Evolutionary conservation across 1,284 basidiomycete species (phyloP), one percentile per base, ranked within the genome.

Genomic region (Puccinia coronata): DNA sequence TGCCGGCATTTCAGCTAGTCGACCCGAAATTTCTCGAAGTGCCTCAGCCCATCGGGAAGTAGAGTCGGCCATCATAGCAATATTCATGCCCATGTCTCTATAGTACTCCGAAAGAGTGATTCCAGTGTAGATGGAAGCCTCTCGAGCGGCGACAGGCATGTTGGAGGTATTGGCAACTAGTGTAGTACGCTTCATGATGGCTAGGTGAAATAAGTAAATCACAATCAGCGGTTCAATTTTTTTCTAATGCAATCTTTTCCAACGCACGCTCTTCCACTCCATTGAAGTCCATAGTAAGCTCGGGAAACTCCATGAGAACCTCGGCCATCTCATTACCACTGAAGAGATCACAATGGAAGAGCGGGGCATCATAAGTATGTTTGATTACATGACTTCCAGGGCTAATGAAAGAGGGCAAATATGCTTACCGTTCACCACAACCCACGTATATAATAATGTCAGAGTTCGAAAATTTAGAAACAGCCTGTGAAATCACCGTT

Each of bases 61-160:
- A 9, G 96, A 98, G 87, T 99, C 97, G 71, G 96, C 97, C 96
- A 99, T 99, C 97, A 99, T 99, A 73, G 96, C 92, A 43, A 99
- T 96, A 86, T 99, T 96, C 86, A 91, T 92, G 43, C 97, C 96
- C 87, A 98, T 96, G 87, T 99, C 96, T 88, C 96, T 94, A 92
- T 97, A 99, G 88, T 99, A 99, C 86, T 99, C 96, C 65, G 96
- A 96, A 31, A 99, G 91, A 0, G 97, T 99, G 88, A 99, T 99
- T 85, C 97, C 97, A 59, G 97, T 99, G 88, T 99, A 99, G 87
- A 99, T 99, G 63, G 96, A 98, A 6, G 97, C 97, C 88, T 99
- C 97, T 86, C 97, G 94, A 53, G 97, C 97, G 51, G 97, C 97
- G 85, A 99, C 97, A 84, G 97, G 97, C 97, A 99, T 99, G 89